phyloP scores from a whole-genome alignment of 495 filamentous ascomycete genomes.

The Clavariopsis aquatica region DNA sequence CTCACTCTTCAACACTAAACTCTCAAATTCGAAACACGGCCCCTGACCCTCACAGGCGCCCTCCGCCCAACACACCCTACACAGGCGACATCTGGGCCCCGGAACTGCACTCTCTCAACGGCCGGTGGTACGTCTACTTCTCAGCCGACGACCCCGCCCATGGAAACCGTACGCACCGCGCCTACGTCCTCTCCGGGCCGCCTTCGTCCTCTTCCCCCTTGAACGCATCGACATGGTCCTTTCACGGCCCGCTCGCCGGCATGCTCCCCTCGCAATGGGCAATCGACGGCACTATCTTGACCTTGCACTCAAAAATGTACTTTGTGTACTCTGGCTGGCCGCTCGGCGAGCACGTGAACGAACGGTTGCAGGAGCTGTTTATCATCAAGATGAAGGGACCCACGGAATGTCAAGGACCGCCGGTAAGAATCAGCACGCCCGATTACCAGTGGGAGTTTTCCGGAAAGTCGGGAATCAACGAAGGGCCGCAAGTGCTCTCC shows the following conservation, averaged over 20 bases:
- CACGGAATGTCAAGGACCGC: conserved; percentile 17
- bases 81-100: conserved; percentile 43
- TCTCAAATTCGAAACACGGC: neutral
- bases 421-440: conserved; percentile 38
- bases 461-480: conserved; percentile 41
- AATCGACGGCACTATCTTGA: conserved; percentile 44
- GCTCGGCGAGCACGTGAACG: conserved; percentile 25
- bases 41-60: conserved; percentile 26
- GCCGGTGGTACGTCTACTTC: conserved; percentile 45
- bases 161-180: conserved; percentile 40
- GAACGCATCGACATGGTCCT: conserved; percentile 29
- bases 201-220: conserved; percentile 23
- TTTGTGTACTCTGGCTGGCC: conserved; percentile 46
- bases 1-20: neutral
- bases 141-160: conserved; percentile 37
- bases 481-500: conserved; percentile 43
- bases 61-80: conserved; percentile 32
- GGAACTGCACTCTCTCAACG: conserved; percentile 42
- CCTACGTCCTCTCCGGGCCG: conserved; percentile 43
- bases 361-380: conserved; percentile 41
- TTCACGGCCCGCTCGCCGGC: conserved; percentile 37
- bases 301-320: conserved; percentile 37
- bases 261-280: conserved; percentile 43
- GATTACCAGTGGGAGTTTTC: conserved; percentile 39
- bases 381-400: conserved; percentile 38